phyloP scores from a whole-genome alignment of 2,329 filamentous ascomycete species.

The Exophiala bonariae region DNA sequence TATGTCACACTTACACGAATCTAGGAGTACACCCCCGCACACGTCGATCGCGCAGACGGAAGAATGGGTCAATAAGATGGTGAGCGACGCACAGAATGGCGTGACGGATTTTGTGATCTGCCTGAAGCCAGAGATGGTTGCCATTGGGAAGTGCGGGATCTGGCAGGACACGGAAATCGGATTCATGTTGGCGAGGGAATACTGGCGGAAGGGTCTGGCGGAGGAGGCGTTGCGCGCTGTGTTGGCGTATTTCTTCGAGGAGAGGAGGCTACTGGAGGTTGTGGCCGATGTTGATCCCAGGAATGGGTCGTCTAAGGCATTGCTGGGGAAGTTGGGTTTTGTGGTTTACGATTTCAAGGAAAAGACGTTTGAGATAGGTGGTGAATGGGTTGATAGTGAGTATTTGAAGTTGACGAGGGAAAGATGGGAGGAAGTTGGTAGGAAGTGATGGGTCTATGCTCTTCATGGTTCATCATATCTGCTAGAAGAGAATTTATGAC shows the following conservation, averaged over 20 bases:
- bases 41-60: constrained; percentile 3
- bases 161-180: constrained; percentile 21
- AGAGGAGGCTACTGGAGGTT: constrained; percentile 10
- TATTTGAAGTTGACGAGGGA: constrained; percentile 17
- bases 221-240: constrained; percentile 16
- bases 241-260: constrained; percentile 14
- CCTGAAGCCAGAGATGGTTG: constrained; percentile 5
- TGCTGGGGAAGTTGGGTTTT: constrained; percentile 20
- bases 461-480: too few species aligned
- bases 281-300: constrained; percentile 22
- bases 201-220: constrained; percentile 19
- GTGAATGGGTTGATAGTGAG: constrained; percentile 20
- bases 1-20: background rate
- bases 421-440: constrained; percentile 8
- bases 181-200: constrained; percentile 15
- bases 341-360: constrained; percentile 14
- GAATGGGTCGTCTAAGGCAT: constrained; percentile 12
- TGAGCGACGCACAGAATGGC: constrained; percentile 14
- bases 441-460: too few species aligned
- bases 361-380: constrained; percentile 15
- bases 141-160: constrained; percentile 22
- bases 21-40: constrained; percentile 20
- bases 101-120: constrained; percentile 23
- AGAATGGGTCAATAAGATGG: constrained; percentile 18
- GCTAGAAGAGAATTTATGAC: too few species aligned